Evolutionary conservation across 2,329 filamentous ascomycete species (phyloP), one percentile per base, ranked within the genome.

Genomic region (Aspergillus sojae): DNA sequence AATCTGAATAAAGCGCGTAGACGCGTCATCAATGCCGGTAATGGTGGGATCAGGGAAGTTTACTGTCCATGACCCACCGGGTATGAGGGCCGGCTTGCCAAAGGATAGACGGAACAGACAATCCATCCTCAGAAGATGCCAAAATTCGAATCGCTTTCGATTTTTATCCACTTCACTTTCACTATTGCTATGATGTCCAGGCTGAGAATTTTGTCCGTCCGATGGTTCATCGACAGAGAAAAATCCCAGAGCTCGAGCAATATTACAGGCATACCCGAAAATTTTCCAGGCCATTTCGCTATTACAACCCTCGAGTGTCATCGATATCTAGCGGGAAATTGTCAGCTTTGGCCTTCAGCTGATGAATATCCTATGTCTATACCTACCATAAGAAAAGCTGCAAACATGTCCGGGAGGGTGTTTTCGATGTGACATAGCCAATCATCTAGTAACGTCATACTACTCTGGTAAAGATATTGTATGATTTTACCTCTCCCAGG

Each of bases 121-220:
- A 46, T 70, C 68, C 7, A 50, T 62, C 0, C 67, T 67, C 10
- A 70, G 46, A 3, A 70, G 52, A 26, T 70, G 67, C 68, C 68
- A 70, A 50, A 70, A 70, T 36, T 70, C 68, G 55, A 70, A 68
- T 14, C 68, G 65, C 41, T 66, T 65, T 16, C 65, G 63, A 56
- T 70, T 70, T 12, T 58, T 58, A 1, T 67, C 64, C 4, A 64
- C 41, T 36, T 63, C 60, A 2, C 23, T 56, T 41, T 61, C 28
- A 41, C 57, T 28, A 1, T 55, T 9, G 3, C 48, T 5, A 9
- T n/a, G n/a, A 4, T 9, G 21, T 28, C 12, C 48, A 32, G 7
- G 3, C 19, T 11, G 16, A 6, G 48, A 6, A 32, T n/a, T 7
- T 11, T 21, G 58, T 12, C 21, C 28, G 21, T 32, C 21, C 6